Percentiles rank a stretch among this genome's conserved stretches.
Evolutionary conservation across 768 basidiomycete species (phyloP).

Genomic region (Chalciporus pseudorubinellus): DNA sequence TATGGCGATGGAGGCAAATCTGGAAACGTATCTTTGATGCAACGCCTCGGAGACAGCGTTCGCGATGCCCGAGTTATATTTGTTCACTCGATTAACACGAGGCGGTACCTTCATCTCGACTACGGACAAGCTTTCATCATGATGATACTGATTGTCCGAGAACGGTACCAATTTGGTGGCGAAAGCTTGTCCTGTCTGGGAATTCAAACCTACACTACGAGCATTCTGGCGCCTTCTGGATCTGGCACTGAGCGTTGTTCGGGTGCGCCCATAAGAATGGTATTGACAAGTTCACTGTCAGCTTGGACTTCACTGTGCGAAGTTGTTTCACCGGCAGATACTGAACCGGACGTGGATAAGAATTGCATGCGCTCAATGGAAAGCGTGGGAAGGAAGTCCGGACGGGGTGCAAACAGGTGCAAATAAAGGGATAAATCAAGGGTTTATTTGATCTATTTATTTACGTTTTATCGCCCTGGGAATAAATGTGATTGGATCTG

Average conservation of each 20-base stretch:
- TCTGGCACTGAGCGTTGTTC: no score
- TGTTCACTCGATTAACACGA: slow-evolving; percentile 18
- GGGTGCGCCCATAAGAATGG: no score
- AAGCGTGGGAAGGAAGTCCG: background rate
- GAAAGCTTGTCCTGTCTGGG: background rate
- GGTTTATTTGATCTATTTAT: background rate
- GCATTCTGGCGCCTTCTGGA: background rate
- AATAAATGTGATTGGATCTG: slow-evolving; percentile 14
- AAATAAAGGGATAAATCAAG: background rate
- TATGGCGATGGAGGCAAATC: no score
- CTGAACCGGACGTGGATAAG: no score
- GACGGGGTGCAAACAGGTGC: background rate
- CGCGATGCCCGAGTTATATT: background rate
- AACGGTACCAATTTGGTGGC: no score
- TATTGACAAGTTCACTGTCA: no score
- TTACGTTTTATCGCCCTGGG: slow-evolving; percentile 27
- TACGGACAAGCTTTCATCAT: background rate
- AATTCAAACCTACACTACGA: slow-evolving; percentile 4
- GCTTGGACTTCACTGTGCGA: no score
- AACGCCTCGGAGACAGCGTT: background rate
- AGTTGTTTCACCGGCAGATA: no score
- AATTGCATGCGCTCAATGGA: no score
- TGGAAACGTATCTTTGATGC: no score
- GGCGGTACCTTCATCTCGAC: slow-evolving; percentile 21
- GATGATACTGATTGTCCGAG: slow-evolving; percentile 9